phyloP scores from a whole-genome alignment of 1,139 yeast genomes.

The Saccharomyces hybrid region DNA sequence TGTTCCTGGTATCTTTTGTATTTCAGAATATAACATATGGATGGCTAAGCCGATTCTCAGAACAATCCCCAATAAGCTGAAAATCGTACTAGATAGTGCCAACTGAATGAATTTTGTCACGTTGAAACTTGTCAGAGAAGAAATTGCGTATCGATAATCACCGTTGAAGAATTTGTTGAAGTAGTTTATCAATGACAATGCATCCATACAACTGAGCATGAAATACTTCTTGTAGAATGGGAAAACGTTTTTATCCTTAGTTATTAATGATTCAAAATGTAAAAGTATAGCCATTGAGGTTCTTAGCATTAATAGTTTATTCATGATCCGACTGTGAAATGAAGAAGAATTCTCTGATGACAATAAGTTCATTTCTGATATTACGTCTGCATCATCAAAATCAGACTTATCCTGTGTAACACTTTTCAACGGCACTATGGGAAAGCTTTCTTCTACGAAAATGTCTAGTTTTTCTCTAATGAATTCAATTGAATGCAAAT shows the following conservation, averaged over 20 bases:
- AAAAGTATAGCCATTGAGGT: conserved; percentile 18
- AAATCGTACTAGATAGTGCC: conserved; percentile 24
- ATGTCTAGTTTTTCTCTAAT: conserved; percentile 11
- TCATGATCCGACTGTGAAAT: conserved; percentile 14
- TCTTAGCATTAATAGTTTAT: conserved; percentile 15
- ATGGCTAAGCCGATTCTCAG: conserved; percentile 24
- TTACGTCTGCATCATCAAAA: neutral
- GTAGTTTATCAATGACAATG: conserved; percentile 10
- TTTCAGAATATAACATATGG: conserved; percentile 13
- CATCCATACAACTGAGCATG: conserved; percentile 12
- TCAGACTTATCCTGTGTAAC: conserved; percentile 1
- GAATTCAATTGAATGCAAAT: conserved; percentile 15
- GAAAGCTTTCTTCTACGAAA: conserved; percentile 14
- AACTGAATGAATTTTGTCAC: conserved; percentile 25
- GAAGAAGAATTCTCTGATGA: conserved; percentile 8
- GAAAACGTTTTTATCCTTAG: conserved; percentile 8
- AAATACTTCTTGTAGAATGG: conserved; percentile 17
- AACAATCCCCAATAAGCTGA: conserved; percentile 22
- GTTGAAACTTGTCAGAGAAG: conserved; percentile 12
- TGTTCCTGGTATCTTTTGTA: conserved; percentile 5
- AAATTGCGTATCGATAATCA: conserved; percentile 9
- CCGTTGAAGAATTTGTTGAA: conserved; percentile 12
- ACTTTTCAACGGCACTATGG: conserved; percentile 10
- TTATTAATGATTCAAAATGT: conserved; percentile 16
- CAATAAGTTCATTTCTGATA: conserved; percentile 5